Base-by-base conservation (phyloP, 805 yeast genomes). In the Candida namnaoensis region DNA sequence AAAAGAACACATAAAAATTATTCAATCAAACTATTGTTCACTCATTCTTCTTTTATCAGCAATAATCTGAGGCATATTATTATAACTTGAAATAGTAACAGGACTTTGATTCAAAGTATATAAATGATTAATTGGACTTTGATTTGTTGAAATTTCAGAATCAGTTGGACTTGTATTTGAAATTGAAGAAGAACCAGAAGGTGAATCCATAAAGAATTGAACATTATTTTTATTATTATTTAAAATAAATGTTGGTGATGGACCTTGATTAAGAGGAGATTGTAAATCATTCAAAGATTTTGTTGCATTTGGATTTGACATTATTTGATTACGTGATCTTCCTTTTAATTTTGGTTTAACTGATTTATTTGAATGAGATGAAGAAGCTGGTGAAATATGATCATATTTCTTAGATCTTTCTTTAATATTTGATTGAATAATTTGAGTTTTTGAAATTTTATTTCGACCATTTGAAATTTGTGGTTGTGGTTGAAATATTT, bases 181-280 rank as follows among this genome's bases (percentile, higher is more conserved):
- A 15, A 35, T 32, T 14, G 42, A 14, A 6, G 33, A 30, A 30
- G 33, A 30, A 30, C 33, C 33, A 30, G 13, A 5, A 34, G 55
- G 50, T 2, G 57, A 49, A 40, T 51, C 50, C 23, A 36, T 40
- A n/a, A 32, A 30, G 15, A 44, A 42, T 13, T 30, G 33, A 30
- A 2, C 12, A 30, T 30, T 30, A 5, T 46, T 39, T 3, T 45
- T 19, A 9, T 35, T 45, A 30, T 53, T 55, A 35, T 36, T 11
- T 8, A 30, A 13, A 7, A 53, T 53, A 1, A 47, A 32, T 32
- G 56, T 55, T 28, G 59, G 59, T 38, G 50, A 53, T 4, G 48
- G 39, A 23, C 53, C 45, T 2, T 45, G 45, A 30, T 12, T 30
- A 30, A 13, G n/a, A 8, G 33, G 33, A 12, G n/a, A 5, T 5